Evolutionary conservation across 129 eudicot species (phyloP), one percentile per base, ranked within the genome.

Genomic region (Artemisia annua): DNA sequence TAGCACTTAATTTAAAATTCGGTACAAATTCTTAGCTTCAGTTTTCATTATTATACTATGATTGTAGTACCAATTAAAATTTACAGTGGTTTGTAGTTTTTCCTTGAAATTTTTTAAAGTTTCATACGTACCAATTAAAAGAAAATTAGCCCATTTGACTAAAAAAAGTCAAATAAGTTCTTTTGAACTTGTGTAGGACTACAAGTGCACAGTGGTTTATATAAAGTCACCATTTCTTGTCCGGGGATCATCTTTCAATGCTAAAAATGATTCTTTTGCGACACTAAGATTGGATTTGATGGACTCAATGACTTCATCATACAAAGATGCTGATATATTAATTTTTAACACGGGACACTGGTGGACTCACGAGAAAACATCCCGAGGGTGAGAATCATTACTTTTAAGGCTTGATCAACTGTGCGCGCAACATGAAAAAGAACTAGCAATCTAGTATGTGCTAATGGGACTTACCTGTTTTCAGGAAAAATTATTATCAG

Each of bases 361-460:
- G 97, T 88, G 95, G 95, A 85, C 85, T 22, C 96, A 89, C 69
- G 97, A 84, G 81, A 91, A 91, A 79, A 91, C 92, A 55, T 84
- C 95, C 28, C 81, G 79, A 73, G 95, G 97, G 97, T 88, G 56
- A 51, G 56, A 51, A 51, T 51, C 44, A 35, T 35, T 5, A 35
- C 44, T 7, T 35, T 35, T 6, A 35, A 35, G 44, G 44, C 44
- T 35, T 6, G 44, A 35, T 35, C 44, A 35, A 35, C 44, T 35
- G 44, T 35, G 44, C 44, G 9, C 1, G 8, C 44, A 35, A 35
- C 44, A 35, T 5, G 44, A 5, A 35, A 35, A 35, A 35, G 44
- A 35, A 32, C 39, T 35, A 35, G 44, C 4, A 5, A 35, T 35
- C 8, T 35, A 35, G 8, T 5, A 5, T 35, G 44, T 35, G 44